Evolutionary conservation across 306 rosid species (phyloP).

Genomic region (Phaseolus lunatus): DNA sequence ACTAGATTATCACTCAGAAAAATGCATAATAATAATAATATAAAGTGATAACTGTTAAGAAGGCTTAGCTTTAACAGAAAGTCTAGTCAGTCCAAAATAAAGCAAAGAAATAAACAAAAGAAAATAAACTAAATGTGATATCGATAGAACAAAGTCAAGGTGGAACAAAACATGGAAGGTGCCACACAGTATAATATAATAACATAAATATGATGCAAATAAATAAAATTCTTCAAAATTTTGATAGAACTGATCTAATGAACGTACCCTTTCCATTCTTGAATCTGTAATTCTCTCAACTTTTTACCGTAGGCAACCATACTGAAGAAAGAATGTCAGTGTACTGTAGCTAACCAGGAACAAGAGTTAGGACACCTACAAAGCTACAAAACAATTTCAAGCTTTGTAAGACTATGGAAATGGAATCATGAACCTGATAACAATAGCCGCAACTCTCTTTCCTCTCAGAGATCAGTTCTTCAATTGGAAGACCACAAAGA

Average conservation of each 20-base stretch:
- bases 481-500: conserved; percentile 10
- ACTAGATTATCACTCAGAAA: not conserved
- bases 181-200: not conserved
- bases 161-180: not conserved
- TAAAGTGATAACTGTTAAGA: not conserved
- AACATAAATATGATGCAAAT: too few relatives aligned
- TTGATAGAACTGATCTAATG: not conserved
- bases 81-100: not conserved
- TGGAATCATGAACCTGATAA: conserved; percentile 44
- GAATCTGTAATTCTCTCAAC: conserved; percentile 82
- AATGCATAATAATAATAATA: not conserved
- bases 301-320: conserved; percentile 93
- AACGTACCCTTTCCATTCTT: conserved; percentile 86
- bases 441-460: not conserved
- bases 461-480: conserved; percentile 28
- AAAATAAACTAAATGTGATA: not conserved
- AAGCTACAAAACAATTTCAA: conserved; percentile 17
- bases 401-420: conserved; percentile 10
- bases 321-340: conserved; percentile 37
- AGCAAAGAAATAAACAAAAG: not conserved
- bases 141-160: not conserved
- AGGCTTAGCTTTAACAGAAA: conserved; percentile 10
- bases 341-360: conserved; percentile 28
- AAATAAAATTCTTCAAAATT: conserved; percentile 3
- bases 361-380: not conserved